Base-by-base conservation (phyloP, 257 asterid species). In the Eustoma russellianum region DNA sequence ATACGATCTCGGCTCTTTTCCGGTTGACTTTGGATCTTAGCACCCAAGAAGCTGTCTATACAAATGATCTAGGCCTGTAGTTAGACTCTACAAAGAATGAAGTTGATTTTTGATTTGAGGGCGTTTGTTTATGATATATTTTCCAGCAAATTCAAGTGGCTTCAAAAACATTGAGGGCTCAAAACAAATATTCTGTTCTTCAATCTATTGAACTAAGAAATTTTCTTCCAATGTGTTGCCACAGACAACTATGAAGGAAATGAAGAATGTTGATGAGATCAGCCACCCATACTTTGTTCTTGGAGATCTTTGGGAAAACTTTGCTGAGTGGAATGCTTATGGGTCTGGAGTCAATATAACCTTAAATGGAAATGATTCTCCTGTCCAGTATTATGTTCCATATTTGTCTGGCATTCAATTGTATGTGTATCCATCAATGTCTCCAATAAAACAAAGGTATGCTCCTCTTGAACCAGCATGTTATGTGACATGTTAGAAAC, bases 251-350 rank as follows among this genome's bases (percentile, higher is more conserved):
- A 74, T 70, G 77, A 77, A 66, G 70, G 63, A 78, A 19, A 71
- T 81, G 89, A 63, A 74, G 64, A 82, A 74, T 65, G 69, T 61
- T 45, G 77, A 73, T 40, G 63, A 63, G 52, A 86, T 76, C 59
- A 71, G 75, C 57, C 71, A 70, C 60, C 92, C 96, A 4, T 84
- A 70, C 78, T 91, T 87, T 69, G 66, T 75, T 59, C 93, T 91
- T 13, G 88, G 87, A 48, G 96, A 91, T 72, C 96, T 91, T 55
- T 91, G 96, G 98, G 98, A 91, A 41, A 73, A 86, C 61, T 91
- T 84, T 52, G 71, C 82, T 55, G 98, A 91, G 73, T 87, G 96
- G 96, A 91, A 96, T 74, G 95, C 83, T 4, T 91, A 91, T 71
- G 96, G 98, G 53, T 96, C 78, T 48, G 96, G 90, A 63, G 98